Conservation (phyloP, 2,329 filamentous ascomycete genomes). For the Westerdykella sp. region DNA sequence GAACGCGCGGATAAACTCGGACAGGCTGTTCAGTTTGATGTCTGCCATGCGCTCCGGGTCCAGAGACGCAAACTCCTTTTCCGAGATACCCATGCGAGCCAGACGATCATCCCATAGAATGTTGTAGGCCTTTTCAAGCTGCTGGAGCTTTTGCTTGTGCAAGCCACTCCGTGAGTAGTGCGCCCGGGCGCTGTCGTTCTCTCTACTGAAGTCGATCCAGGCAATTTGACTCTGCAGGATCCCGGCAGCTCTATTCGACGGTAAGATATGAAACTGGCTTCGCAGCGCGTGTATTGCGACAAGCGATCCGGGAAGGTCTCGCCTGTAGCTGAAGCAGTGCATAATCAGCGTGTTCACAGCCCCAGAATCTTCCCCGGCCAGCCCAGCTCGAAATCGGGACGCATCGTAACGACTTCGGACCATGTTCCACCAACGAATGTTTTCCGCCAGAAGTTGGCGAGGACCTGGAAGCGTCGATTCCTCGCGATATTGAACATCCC, state of each 20-base stretch:
- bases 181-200: conserved; percentile 4
- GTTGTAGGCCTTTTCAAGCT: conserved; percentile 15
- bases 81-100: conserved; percentile 11
- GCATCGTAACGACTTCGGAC: conserved; percentile 21
- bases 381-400: conserved; percentile 21
- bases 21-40: conserved; percentile 22
- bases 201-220: conserved; percentile 22
- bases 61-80: conserved; percentile 9
- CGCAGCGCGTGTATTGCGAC: conserved; percentile 29
- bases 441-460: conserved; percentile 27
- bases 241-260: conserved; percentile 13
- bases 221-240: conserved; percentile 25
- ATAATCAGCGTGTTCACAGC: conserved; percentile 25
- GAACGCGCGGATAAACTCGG: conserved; percentile 28
- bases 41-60: conserved; percentile 19
- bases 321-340: conserved; percentile 31
- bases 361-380: conserved; percentile 16
- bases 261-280: conserved; percentile 21
- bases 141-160: conserved; percentile 9
- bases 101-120: conserved; percentile 16
- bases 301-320: conserved; percentile 31
- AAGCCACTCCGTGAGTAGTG: conserved; percentile 12
- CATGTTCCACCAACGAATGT: conserved; percentile 23
- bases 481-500: conserved; percentile 12
- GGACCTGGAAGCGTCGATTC: conserved; percentile 22